Evolutionary conservation across 176 grass and related monocot genomes (phyloP), one percentile per base, ranked within the genome.

Genomic region (Miscanthus lutarioriparius): DNA sequence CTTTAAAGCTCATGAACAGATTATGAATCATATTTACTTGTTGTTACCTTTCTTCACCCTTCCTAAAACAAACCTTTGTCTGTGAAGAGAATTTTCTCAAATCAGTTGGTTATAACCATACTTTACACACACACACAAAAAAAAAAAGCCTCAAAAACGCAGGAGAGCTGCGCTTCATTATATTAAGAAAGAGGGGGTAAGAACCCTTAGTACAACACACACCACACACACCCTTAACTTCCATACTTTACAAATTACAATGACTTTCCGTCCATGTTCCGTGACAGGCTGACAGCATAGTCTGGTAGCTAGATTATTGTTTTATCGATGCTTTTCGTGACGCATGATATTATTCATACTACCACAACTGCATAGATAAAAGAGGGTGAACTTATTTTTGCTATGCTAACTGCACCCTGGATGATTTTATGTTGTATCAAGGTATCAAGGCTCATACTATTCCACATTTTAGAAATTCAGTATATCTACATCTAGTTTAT

Each of bases 361-460:
- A 4, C 48, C 67, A 63, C 37, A 61, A 48, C 38, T 44, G 8
- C 30, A 48, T 82, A 49, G 8, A 77, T 88, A 82, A 40, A 82
- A 1, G 9, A 36, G 66, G 7, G 3, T 8, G 17, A 25, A 8
- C 7, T 41, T 56, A 7, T 5, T 14, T 72, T 43, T 43, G 38
- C n/a, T 73, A 37, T 27, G 53, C 56, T 26, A 15, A 43, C 27
- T 35, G 3, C 20, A 70, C 4, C 38, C 15, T 79, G 75, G 12
- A 63, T 4, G 43, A 30, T 28, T 63, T 77, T 30, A 5, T 64
- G 16, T 28, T 78, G 20, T 43, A 78, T 63, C 8, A 35, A 16
- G 45, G 45, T 48, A 78, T 63, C 8, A 35, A 48, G 45, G 45
- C 13, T 20, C 10, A 13, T 78, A 47, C 22, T 19, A 10, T 71